Conservation (phyloP, 2,329 filamentous ascomycete genomes). For the Neofusicoccum ribis region DNA sequence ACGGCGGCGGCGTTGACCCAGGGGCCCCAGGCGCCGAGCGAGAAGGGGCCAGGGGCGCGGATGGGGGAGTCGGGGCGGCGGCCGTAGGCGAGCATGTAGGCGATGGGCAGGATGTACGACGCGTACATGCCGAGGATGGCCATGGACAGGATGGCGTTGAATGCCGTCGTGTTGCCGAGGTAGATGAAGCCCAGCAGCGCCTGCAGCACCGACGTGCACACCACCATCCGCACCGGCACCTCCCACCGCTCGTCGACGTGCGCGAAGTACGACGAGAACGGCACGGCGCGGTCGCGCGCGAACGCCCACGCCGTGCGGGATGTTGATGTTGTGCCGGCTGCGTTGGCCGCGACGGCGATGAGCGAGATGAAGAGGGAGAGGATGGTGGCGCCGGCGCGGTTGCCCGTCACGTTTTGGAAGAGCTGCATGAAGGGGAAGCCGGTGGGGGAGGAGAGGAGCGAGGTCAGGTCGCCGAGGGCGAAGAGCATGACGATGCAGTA, state of each 20-base stretch:
- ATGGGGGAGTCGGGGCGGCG: slow-evolving; percentile 27
- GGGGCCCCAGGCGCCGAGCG: slow-evolving; percentile 38
- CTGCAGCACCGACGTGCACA: slow-evolving; percentile 32
- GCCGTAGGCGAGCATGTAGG: slow-evolving; percentile 41
- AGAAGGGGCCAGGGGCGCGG: slow-evolving; percentile 22
- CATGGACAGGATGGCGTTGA: slow-evolving; percentile 46
- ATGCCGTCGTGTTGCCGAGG: slow-evolving; percentile 45
- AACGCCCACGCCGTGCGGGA: slow-evolving; percentile 44
- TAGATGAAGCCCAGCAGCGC: slow-evolving; percentile 40
- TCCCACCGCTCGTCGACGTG: slow-evolving; percentile 33
- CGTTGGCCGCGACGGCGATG: slow-evolving; percentile 31
- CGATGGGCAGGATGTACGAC: slow-evolving; percentile 46
- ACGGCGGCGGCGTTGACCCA: slow-evolving; percentile 44
- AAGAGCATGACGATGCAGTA: slow-evolving; percentile 48
- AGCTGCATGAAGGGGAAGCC: slow-evolving; percentile 49
- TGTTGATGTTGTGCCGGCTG: slow-evolving; percentile 38
- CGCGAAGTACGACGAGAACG: slow-evolving; percentile 41
- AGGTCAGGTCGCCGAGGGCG: slow-evolving; percentile 42
- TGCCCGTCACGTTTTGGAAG: slow-evolving; percentile 34
- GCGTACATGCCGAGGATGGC: slow-evolving; percentile 47
- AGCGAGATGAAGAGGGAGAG: slow-evolving; percentile 32
- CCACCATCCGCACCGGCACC: slow-evolving; percentile 37
- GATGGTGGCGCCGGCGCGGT: slow-evolving; percentile 28
- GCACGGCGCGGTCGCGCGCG: slow-evolving; percentile 38
- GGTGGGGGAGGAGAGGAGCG: slow-evolving; percentile 41